These are phyloP conservation scores for Fusarium verrucosum DNA, from an alignment of 2,329 filamentous ascomycete genomes.

Conservation along the genomic window DNA sequence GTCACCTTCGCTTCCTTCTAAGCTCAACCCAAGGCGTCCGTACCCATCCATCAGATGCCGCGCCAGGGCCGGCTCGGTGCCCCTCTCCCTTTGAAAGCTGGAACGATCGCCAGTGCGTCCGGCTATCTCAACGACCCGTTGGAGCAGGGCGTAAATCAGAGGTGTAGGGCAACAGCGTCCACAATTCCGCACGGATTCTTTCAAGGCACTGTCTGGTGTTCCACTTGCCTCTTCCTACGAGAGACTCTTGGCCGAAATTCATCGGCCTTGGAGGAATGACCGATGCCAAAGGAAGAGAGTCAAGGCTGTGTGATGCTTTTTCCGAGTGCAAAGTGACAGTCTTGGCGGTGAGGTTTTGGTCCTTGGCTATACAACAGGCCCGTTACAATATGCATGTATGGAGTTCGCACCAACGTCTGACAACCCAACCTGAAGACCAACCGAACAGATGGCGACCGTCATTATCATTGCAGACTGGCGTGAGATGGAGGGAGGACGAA, in stretches of 20 bases:
- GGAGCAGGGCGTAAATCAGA: constrained; percentile 25
- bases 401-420: constrained; percentile 7
- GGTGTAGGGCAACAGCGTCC: constrained; percentile 12
- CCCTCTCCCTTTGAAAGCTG: constrained; percentile 31
- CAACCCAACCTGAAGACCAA: background rate
- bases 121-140: constrained; percentile 41
- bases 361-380: background rate
- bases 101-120: constrained; percentile 38
- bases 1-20: constrained; percentile 7
- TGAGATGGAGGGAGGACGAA: constrained; percentile 6
- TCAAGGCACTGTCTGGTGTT: constrained; percentile 17
- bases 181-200: constrained; percentile 31
- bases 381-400: background rate
- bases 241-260: constrained; percentile 24
- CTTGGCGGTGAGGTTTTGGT: background rate
- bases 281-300: background rate
- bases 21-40: constrained; percentile 3
- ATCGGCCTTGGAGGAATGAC: constrained; percentile 4
- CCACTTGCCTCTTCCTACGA: constrained; percentile 11
- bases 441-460: constrained; percentile 5
- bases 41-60: constrained; percentile 10
- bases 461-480: constrained; percentile 13
- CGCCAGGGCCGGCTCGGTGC: constrained; percentile 30
- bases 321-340: background rate
- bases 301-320: background rate